phyloP scores from a whole-genome alignment of 345 rosid genomes.

The Gossypium arboreum region DNA sequence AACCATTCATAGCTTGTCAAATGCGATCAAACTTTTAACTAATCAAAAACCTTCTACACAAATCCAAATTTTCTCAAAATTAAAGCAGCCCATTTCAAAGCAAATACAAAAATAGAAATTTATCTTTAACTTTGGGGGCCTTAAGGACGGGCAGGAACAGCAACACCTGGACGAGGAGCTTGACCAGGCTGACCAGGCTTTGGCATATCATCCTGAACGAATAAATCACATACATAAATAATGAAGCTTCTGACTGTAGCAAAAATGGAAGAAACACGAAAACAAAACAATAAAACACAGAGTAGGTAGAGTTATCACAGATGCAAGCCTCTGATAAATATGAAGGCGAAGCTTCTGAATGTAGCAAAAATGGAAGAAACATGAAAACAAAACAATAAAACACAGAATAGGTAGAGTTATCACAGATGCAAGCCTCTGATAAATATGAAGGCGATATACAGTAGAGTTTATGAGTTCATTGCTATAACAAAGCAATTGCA shows the following conservation, averaged over 20 bases:
- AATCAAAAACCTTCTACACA: conserved; percentile 14
- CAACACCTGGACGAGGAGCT: conserved; percentile 57
- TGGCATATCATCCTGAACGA: conserved; percentile 49
- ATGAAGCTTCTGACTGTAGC: background rate
- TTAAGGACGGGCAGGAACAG: conserved; percentile 42
- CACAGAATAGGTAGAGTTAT: background rate
- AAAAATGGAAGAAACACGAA: background rate
- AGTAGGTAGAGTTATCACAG: background rate
- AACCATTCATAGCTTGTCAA: background rate
- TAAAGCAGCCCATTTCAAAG: conserved; percentile 12
- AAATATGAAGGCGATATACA: background rate
- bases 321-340: background rate
- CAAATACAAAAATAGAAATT: conserved; percentile 7
- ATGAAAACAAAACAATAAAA: background rate
- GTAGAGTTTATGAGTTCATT: background rate
- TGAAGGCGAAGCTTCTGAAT: background rate
- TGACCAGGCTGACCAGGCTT: conserved; percentile 67
- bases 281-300: background rate
- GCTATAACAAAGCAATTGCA: background rate
- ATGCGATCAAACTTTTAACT: background rate
- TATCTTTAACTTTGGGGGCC: background rate
- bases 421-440: background rate
- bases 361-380: background rate
- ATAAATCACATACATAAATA: background rate
- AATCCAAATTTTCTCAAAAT: conserved; percentile 7